These are phyloP conservation scores for Pestalotiopsis sp. DNA, from an alignment of 2,329 filamentous ascomycete species.

Conservation along the genomic window DNA sequence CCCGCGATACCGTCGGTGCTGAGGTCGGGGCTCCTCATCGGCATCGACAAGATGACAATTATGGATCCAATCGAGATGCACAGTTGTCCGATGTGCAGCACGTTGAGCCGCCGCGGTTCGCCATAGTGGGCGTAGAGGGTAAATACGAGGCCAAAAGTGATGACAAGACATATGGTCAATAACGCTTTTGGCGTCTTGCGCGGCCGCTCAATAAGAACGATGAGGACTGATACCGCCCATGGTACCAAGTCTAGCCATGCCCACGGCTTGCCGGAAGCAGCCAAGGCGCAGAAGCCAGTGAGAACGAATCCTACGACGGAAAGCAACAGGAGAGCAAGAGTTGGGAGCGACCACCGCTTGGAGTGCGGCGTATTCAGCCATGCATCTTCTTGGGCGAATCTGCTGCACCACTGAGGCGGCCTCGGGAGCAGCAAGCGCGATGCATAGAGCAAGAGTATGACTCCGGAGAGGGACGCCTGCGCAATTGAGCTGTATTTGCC, in stretches of 20 bases:
- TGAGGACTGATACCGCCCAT: conserved; percentile 39
- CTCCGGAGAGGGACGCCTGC: conserved; percentile 32
- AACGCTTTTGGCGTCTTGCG: conserved; percentile 44
- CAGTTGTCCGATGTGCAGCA: conserved; percentile 37
- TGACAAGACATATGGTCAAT: conserved; percentile 39
- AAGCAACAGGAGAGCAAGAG: conserved; percentile 35
- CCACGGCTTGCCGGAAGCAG: conserved; percentile 27
- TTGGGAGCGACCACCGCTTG: conserved; percentile 42
- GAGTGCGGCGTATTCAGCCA: conserved; percentile 16
- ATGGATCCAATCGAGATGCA: conserved; percentile 48
- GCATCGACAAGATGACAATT: conserved; percentile 65
- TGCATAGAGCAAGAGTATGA: conserved; percentile 32
- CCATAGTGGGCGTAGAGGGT: conserved; percentile 26
- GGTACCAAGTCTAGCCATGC: conserved; percentile 39
- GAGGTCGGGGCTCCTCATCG: conserved; percentile 63
- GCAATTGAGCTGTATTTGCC: conserved; percentile 24
- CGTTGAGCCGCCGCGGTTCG: conserved; percentile 31
- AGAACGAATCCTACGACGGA: conserved; percentile 37
- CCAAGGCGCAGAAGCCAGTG: conserved; percentile 31
- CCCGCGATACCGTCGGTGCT: conserved; percentile 60
- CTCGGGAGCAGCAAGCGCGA: conserved; percentile 25
- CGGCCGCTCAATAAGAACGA: conserved; percentile 41
- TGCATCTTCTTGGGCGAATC: conserved; percentile 44
- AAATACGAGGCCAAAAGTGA: conserved; percentile 34
- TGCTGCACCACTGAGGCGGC: conserved; percentile 42